Evolutionary conservation across 1,284 basidiomycete species (phyloP), one percentile per base, ranked within the genome.

Genomic region (Mrakiaceae sp.): DNA sequence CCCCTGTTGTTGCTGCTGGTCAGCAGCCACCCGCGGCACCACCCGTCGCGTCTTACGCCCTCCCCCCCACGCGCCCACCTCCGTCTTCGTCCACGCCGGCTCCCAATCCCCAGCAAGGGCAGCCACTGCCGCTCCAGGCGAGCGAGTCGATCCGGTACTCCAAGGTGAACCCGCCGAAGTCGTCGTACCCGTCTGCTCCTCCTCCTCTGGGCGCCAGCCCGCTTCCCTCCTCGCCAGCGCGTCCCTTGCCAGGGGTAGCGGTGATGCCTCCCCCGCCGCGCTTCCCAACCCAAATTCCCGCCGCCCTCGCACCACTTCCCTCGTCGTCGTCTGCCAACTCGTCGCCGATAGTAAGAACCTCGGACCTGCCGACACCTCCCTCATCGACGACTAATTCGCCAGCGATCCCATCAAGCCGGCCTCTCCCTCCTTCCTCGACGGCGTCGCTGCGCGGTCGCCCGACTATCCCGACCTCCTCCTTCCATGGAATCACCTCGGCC

Each of bases 251-350:
- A 43, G 12, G 55, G 42, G 42, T 40, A n/a, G 4, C 27, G 27
- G 27, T 27, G 27, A 27, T 27, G 27, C 43, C 60, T n/a, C 14
- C 58, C 9, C 4, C 14, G 6, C 44, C 58, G 9, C 44, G 43
- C 0, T 66, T 48, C 42, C 59, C 60, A 1, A 47, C 58, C 1
- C 64, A 66, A 42, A 62, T 61, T 11, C 64, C 64, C 12, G n/a
- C 60, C 11, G 64, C 56, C n/a, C 50, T 62, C 8, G 58, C 64
- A 27, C 27, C 27, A 27, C 27, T 27, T 12, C 60, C 64, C 27
- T 39, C 62, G 43, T 60, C 64, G 8, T 61, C 64, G 6, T 14
- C 64, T 6, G 46, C 16, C 50, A 54, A 49, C 44, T 51, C 55
- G 27, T 10, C 44, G 12, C 47, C 44, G 0, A 14, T 43, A 12